These are phyloP conservation scores for Cercospora sesami DNA, from an alignment of 2,329 filamentous ascomycete species.

Conservation along the genomic window DNA sequence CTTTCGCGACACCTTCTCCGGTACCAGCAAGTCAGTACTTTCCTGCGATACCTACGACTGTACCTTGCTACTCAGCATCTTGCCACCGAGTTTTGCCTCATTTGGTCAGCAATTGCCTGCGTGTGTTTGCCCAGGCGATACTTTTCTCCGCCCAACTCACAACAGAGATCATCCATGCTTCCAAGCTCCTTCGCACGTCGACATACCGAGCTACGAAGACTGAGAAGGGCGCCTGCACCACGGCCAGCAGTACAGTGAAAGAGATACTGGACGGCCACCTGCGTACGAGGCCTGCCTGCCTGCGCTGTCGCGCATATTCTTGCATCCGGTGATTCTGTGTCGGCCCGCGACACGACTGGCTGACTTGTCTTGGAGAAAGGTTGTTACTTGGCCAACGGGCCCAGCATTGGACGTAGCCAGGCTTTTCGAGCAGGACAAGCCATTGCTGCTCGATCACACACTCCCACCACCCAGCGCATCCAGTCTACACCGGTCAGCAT, in stretches of 20 bases:
- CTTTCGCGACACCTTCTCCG: conserved; percentile 1
- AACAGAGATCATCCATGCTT: conserved; percentile 12
- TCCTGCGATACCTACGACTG: not conserved
- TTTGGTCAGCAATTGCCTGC: not conserved
- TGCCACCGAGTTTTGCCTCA: not conserved
- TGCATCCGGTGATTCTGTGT: not conserved
- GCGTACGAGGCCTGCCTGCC: not conserved
- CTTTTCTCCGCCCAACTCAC: not conserved
- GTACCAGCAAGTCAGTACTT: not conserved
- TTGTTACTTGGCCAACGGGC: conserved; percentile 1
- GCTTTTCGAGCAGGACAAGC: not conserved
- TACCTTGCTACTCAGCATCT: not conserved
- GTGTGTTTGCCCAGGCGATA: not conserved
- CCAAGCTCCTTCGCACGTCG: conserved; percentile 2
- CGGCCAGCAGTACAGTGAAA: not conserved
- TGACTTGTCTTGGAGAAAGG: not conserved
- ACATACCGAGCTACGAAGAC: conserved; percentile 14
- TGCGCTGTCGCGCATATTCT: conserved; percentile 1
- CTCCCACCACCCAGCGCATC: not conserved
- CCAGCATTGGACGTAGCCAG: not conserved
- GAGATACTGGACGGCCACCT: not conserved
- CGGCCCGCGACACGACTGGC: not conserved
- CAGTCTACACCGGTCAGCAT: not conserved
- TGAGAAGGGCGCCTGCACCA: not conserved
- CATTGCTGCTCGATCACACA: not conserved